These are phyloP conservation scores for Psilocybe azurescens DNA, from an alignment of 768 basidiomycete species.

Conservation along the genomic window DNA sequence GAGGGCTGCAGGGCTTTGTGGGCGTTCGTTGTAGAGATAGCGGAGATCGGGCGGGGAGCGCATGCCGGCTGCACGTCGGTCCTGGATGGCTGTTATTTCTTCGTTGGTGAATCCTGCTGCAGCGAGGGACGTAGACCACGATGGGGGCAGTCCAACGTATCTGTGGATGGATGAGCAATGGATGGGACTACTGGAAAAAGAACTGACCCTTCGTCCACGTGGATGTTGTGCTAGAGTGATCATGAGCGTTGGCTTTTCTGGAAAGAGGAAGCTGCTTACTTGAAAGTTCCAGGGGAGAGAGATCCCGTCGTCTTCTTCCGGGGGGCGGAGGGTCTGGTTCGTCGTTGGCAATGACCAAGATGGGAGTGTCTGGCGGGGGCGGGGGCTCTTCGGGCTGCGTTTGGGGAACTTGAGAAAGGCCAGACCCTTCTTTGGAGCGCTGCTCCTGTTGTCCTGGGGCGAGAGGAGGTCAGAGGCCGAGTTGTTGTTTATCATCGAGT, in stretches of 20 bases:
- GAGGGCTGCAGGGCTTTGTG: constrained; percentile 36
- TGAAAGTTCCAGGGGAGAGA: constrained; percentile 80
- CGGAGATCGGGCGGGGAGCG: constrained; percentile 38
- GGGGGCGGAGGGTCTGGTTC: constrained; percentile 29
- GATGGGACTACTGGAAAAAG: neutral
- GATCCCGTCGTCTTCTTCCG: constrained; percentile 62
- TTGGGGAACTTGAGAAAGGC: constrained; percentile 50
- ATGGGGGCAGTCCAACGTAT: constrained; percentile 71
- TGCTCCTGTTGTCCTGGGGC: constrained; percentile 30
- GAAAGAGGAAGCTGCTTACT: constrained; percentile 39
- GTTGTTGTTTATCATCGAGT: neutral
- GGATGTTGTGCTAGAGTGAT: constrained; percentile 66
- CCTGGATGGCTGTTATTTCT: constrained; percentile 67
- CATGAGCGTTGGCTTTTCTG: neutral
- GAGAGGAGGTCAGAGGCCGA: constrained; percentile 41
- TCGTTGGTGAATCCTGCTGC: constrained; percentile 70
- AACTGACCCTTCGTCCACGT: constrained; percentile 76
- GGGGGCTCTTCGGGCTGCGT: constrained; percentile 38
- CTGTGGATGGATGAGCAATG: constrained; percentile 32
- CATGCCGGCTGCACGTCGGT: constrained; percentile 39
- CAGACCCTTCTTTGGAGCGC: constrained; percentile 35
- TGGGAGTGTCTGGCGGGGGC: constrained; percentile 9
- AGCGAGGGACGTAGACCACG: constrained; percentile 68
- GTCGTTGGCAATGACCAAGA: constrained; percentile 17
- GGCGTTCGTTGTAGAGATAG: constrained; percentile 40